Evolutionary conservation across 1,284 basidiomycete species (phyloP).

Genomic region (Heterobasidion irregulare): DNA sequence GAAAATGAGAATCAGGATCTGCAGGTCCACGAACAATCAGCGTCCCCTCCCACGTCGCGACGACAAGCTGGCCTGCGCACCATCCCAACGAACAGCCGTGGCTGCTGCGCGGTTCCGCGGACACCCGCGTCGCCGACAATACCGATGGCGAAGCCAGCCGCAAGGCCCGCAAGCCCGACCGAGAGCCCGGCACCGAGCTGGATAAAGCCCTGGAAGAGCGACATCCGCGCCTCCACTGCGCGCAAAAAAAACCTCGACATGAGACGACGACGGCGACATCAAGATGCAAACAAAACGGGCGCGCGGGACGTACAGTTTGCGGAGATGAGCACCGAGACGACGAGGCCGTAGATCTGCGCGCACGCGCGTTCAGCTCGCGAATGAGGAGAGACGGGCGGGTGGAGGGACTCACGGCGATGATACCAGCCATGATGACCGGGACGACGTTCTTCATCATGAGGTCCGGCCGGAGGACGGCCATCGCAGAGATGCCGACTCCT

Average conservation of each 20-base stretch:
- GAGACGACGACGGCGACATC: too few species aligned
- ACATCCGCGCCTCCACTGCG: conserved; percentile 43
- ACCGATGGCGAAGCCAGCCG: conserved; percentile 98
- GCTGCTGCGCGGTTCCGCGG: conserved; percentile 13
- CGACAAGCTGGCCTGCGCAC: not conserved
- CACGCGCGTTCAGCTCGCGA: not conserved
- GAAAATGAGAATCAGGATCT: conserved; percentile 77
- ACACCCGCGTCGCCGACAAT: conserved; percentile 87
- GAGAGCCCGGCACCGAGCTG: conserved; percentile 93
- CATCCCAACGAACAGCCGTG: conserved; percentile 3
- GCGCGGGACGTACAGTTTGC: conserved; percentile 52
- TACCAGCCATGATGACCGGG: conserved; percentile 99
- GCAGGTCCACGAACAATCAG: conserved; percentile 27
- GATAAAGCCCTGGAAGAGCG: conserved; percentile 83
- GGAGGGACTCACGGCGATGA: conserved; percentile 73
- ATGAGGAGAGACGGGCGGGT: too few species aligned
- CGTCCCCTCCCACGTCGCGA: too few species aligned
- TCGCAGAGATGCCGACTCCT: conserved; percentile 97
- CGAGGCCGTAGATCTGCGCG: conserved; percentile 74
- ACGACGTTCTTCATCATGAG: conserved; percentile 95
- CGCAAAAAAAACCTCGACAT: conserved; percentile 1
- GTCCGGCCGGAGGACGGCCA: conserved; percentile 94
- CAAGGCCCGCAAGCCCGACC: conserved; percentile 87
- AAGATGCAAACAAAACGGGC: not conserved
- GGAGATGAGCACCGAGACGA: conserved; percentile 87